Evolutionary conservation across 352 stramenopile genomes (phyloP).

Genomic region (Phytophthora capsici): DNA sequence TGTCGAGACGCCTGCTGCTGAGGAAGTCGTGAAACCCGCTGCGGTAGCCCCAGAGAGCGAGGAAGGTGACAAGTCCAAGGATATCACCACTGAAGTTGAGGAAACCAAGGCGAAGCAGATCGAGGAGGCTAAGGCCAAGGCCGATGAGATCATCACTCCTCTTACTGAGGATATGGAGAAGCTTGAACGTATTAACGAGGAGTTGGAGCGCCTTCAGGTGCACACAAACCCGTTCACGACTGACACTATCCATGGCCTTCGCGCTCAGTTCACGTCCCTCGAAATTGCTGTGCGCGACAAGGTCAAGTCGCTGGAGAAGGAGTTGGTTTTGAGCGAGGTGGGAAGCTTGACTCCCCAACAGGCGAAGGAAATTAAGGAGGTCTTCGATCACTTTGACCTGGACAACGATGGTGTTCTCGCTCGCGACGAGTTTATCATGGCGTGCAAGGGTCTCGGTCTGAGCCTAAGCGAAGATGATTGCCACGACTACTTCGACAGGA

Average conservation of each 20-base stretch:
- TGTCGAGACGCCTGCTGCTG: constrained; percentile 25
- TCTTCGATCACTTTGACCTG: constrained; percentile 92
- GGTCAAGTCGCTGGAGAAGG: constrained; percentile 91
- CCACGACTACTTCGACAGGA: constrained; percentile 89
- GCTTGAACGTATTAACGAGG: constrained; percentile 84
- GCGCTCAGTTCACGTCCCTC: constrained; percentile 84
- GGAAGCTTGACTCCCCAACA: constrained; percentile 86
- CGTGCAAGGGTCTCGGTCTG: constrained; percentile 88
- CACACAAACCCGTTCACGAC: constrained; percentile 91
- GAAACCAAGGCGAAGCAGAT: constrained; percentile 24
- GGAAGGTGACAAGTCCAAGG: constrained; percentile 36
- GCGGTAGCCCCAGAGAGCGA: constrained; percentile 35
- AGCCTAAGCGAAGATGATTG: constrained; percentile 89
- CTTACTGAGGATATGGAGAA: constrained; percentile 83
- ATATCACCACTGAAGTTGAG: constrained; percentile 15
- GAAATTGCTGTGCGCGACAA: constrained; percentile 81
- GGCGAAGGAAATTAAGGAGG: constrained; percentile 89
- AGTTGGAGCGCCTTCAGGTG: constrained; percentile 82
- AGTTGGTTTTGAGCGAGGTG: constrained; percentile 84
- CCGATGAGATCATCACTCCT: constrained; percentile 44
- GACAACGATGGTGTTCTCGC: constrained; percentile 87
- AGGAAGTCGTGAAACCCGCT: constrained; percentile 17
- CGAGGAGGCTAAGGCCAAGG: constrained; percentile 39
- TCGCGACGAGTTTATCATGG: constrained; percentile 92
- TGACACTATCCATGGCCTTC: constrained; percentile 89